These are phyloP conservation scores for Sclerotinia subarctica DNA, from an alignment of 2,329 filamentous ascomycete genomes.

Conservation along the genomic window DNA sequence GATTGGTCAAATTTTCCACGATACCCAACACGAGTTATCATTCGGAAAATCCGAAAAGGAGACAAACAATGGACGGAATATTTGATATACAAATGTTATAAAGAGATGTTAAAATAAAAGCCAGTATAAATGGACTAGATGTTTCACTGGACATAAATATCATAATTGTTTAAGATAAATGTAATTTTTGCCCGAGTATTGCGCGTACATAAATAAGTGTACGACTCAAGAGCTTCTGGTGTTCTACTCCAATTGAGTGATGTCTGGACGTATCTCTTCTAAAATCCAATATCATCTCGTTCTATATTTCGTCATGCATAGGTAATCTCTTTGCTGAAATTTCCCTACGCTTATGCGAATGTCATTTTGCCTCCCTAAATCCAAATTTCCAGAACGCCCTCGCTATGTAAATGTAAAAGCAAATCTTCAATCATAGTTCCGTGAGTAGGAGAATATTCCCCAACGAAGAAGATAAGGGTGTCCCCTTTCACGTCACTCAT, in stretches of 20 bases:
- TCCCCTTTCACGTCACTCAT: not conserved
- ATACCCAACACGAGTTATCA: not conserved
- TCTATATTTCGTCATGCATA: not conserved
- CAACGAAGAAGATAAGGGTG: not conserved
- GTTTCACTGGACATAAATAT: not conserved
- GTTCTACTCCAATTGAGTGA: slow-evolving; percentile 4
- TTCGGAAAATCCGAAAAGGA: not conserved
- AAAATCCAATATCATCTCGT: too few relatives aligned
- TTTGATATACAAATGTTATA: not conserved
- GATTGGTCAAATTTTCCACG: not conserved
- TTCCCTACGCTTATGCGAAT: not conserved
- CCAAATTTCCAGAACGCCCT: slow-evolving; percentile 25
- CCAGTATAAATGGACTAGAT: not conserved
- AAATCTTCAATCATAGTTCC: slow-evolving; percentile 29
- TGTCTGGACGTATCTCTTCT: not conserved
- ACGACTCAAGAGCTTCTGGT: not conserved
- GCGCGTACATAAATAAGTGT: not conserved
- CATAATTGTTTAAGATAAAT: not conserved
- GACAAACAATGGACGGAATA: not conserved
- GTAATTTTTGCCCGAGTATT: not conserved
- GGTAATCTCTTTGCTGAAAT: not conserved
- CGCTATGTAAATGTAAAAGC: slow-evolving; percentile 27
- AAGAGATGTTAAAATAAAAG: not conserved
- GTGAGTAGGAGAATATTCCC: slow-evolving; percentile 23
- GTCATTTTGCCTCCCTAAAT: not conserved